A percentile compares a stretch with the other conserved stretches of the same genome.
These are phyloP conservation scores for Scheffersomyces ergatensis DNA, from an alignment of 805 yeast genomes.

Conservation along the genomic window DNA sequence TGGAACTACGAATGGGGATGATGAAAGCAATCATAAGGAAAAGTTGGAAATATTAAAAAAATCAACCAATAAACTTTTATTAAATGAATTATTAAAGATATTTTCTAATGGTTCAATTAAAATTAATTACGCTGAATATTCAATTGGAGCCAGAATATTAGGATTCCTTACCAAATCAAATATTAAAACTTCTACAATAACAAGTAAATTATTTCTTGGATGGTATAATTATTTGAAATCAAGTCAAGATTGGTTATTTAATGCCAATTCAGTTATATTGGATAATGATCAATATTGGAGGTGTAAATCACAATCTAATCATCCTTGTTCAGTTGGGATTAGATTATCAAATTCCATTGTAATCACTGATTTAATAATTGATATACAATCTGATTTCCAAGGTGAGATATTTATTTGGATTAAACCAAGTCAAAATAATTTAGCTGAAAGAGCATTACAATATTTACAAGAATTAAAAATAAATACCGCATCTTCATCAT, in stretches of 20 bases:
- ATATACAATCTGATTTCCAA: slow-evolving; percentile 8
- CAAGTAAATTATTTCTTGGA: slow-evolving; percentile 29
- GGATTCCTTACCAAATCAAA: slow-evolving; percentile 34
- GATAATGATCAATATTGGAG: slow-evolving; percentile 35
- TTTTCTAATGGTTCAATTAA: slow-evolving; percentile 33
- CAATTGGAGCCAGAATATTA: slow-evolving; percentile 34
- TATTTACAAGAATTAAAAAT: slow-evolving; percentile 15
- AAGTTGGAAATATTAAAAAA: neutral
- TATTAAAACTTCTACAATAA: slow-evolving; percentile 13
- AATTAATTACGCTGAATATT: slow-evolving; percentile 39
- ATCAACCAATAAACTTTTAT: slow-evolving; percentile 20
- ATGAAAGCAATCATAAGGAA: too few species aligned
- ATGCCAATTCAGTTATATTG: slow-evolving; percentile 37
- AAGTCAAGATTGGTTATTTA: slow-evolving; percentile 25
- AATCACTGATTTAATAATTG: slow-evolving; percentile 32
- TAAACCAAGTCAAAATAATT: slow-evolving; percentile 22
- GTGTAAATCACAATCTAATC: slow-evolving; percentile 17
- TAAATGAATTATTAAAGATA: slow-evolving; percentile 27
- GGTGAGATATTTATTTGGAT: slow-evolving; percentile 21
- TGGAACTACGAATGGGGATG: slow-evolving; percentile 2
- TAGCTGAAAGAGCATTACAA: slow-evolving; percentile 13
- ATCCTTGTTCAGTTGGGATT: slow-evolving; percentile 32
- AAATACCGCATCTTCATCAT: slow-evolving; percentile 1
- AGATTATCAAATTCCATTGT: slow-evolving; percentile 29
- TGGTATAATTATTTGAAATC: slow-evolving; percentile 37